Evolutionary conservation across 1,284 basidiomycete genomes (phyloP), one percentile per base, ranked within the genome.

Genomic region (Ustilago crameri): DNA sequence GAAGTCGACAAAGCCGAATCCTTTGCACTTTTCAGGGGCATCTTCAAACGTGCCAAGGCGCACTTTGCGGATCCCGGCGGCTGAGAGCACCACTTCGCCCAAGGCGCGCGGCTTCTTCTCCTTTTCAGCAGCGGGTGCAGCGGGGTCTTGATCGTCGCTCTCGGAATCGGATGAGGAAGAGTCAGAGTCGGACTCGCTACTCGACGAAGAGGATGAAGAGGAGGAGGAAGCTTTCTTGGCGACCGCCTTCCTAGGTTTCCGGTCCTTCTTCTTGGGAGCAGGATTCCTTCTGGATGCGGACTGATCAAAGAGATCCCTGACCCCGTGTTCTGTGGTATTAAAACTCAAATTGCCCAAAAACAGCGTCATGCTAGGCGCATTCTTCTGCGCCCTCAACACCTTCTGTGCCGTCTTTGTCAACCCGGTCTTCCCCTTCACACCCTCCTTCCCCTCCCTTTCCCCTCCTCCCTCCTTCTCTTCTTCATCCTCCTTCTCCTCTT

Each of bases 31-130:
- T 7, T 93, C 93, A 10, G 62, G 61, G 0, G 73, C 91, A 83
- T 98, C 95, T 83, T 98, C 93, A 75, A 98, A 98, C 17, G 93
- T 94, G 2, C 93, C 94, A 87, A 98, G 87, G 4, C 95, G 89
- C 26, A 98, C 87, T 82, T 94, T 94, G 66, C 92, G 88, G 84
- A 98, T 89, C 84, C 93, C 94, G 24, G 84, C 84, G 52, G 57
- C 30, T 0, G 64, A 67, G 4, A 52, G 18, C 8, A 56, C 9
- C 5, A 66, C 57, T 0, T 66, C 56, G 3, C 63, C 56, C 9
- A 30, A 32, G 1, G 9, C 14, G 2, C 41, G 35, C 10, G 24
- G 41, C 34, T 14, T 61, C 26, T 35, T 24, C 8, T 44, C 38
- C 3, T 24, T 23, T 32, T 42, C 44, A 18, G 18, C 20, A 18